Conservation (phyloP, 1,139 yeast species). For the Wickerhamomyces sp. region DNA sequence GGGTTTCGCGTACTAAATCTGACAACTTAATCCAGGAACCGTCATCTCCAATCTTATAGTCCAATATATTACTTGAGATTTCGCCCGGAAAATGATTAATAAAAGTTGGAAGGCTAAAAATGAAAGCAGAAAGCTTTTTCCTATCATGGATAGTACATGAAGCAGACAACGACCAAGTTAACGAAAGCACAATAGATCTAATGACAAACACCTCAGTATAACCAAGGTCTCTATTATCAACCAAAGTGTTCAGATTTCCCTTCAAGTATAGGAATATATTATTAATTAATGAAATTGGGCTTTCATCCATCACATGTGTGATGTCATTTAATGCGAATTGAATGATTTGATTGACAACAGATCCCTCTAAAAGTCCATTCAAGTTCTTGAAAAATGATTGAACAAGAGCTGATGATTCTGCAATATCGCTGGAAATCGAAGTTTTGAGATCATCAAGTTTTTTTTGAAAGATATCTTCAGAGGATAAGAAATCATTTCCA, state of each 20-base stretch:
- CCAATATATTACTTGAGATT: slow-evolving; percentile 29
- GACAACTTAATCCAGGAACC: slow-evolving; percentile 62
- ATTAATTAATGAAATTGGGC: slow-evolving; percentile 35
- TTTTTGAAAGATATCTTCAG: slow-evolving; percentile 25
- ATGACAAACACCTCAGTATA: slow-evolving; percentile 2
- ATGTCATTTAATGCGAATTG: slow-evolving; percentile 22
- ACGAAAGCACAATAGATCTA: slow-evolving; percentile 39
- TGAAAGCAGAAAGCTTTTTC: slow-evolving; percentile 32
- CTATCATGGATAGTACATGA: slow-evolving; percentile 17
- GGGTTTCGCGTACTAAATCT: slow-evolving; percentile 38
- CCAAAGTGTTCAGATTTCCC: slow-evolving; percentile 1
- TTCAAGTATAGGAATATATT: slow-evolving; percentile 32
- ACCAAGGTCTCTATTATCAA: neutral
- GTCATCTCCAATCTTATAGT: slow-evolving; percentile 44
- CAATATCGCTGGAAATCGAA: slow-evolving; percentile 14
- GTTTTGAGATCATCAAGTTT: slow-evolving; percentile 10
- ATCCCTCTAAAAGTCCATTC: slow-evolving; percentile 14
- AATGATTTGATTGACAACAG: slow-evolving; percentile 12
- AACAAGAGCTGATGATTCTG: slow-evolving; percentile 11
- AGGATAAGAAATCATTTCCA: slow-evolving; percentile 34
- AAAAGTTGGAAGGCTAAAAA: slow-evolving; percentile 30
- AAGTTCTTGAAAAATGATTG: slow-evolving; percentile 10
- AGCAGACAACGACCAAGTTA: slow-evolving; percentile 59
- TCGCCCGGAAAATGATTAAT: slow-evolving; percentile 16
- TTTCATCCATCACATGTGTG: slow-evolving; percentile 54